Conservation (phyloP, 139 green algal genomes). For the Chlorella vulgaris region DNA sequence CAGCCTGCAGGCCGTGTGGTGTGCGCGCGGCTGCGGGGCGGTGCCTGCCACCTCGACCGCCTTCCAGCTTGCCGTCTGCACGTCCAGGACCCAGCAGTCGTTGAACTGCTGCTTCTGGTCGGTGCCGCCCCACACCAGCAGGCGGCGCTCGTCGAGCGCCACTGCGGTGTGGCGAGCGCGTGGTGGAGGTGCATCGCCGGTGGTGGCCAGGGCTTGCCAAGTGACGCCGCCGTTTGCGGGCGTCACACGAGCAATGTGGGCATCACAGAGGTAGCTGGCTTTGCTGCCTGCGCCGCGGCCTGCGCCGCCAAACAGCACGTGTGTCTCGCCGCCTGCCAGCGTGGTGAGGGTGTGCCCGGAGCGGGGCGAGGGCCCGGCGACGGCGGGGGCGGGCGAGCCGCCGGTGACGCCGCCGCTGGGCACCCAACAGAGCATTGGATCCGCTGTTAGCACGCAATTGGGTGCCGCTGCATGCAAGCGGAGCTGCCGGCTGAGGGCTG, state of each 20-base stretch:
- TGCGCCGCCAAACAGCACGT: slow-evolving; percentile 80
- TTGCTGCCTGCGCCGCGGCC: slow-evolving; percentile 29
- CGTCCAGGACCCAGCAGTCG: slow-evolving; percentile 81
- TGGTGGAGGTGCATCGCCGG: slow-evolving; percentile 54
- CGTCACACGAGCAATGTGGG: slow-evolving; percentile 70
- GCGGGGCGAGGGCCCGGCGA: slow-evolving; percentile 57
- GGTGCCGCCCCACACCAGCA: slow-evolving; percentile 84
- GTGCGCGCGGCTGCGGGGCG: slow-evolving; percentile 65
- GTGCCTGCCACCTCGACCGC: slow-evolving; percentile 48
- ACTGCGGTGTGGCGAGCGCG: slow-evolving; percentile 72
- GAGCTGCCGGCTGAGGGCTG: not conserved
- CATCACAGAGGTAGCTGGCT: slow-evolving; percentile 66
- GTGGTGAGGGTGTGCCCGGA: slow-evolving; percentile 82
- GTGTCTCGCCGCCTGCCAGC: slow-evolving; percentile 48
- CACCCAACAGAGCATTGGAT: not conserved
- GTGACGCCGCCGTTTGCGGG: slow-evolving; percentile 56
- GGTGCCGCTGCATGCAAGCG: no score
- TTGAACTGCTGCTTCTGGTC: slow-evolving; percentile 77
- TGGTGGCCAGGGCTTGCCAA: slow-evolving; percentile 10
- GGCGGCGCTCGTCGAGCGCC: slow-evolving; percentile 61
- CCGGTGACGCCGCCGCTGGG: not conserved
- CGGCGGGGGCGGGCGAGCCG: not conserved
- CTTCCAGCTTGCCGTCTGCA: slow-evolving; percentile 63
- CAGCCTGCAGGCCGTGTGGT: slow-evolving; percentile 78
- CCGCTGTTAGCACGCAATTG: not conserved